Evolutionary conservation across 495 filamentous ascomycete genomes (phyloP).

Genomic region (Pseudoneurospora amorphoporcata): DNA sequence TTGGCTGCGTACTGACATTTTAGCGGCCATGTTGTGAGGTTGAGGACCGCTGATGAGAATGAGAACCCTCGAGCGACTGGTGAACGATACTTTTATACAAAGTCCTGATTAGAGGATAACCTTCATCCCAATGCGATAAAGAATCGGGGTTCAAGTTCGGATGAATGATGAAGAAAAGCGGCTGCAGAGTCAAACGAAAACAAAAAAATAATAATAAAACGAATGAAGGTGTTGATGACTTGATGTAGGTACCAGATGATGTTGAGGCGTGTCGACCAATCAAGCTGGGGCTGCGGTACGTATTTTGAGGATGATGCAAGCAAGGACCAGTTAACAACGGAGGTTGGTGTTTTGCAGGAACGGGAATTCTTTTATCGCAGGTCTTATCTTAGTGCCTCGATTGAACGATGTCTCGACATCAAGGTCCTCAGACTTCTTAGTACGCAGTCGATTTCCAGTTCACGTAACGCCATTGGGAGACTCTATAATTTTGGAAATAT

Average conservation of each 20-base stretch:
- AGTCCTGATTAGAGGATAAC: background rate
- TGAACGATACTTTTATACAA: background rate
- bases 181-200: background rate
- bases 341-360: background rate
- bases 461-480: background rate
- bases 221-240: background rate
- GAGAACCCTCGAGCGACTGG: background rate
- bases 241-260: background rate
- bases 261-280: background rate
- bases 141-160: background rate
- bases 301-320: background rate
- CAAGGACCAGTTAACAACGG: background rate
- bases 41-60: background rate
- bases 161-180: background rate
- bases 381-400: background rate
- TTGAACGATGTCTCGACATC: background rate
- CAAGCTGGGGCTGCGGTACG: background rate
- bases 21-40: constrained; percentile 15
- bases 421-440: background rate
- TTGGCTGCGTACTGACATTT: constrained; percentile 18
- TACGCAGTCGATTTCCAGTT: background rate
- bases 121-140: background rate
- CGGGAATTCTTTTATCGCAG: background rate
- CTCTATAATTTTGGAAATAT: background rate
- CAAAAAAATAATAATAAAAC: no score